Base-by-base conservation (phyloP, 2,329 filamentous ascomycete species). In the Fusarium sp. region DNA sequence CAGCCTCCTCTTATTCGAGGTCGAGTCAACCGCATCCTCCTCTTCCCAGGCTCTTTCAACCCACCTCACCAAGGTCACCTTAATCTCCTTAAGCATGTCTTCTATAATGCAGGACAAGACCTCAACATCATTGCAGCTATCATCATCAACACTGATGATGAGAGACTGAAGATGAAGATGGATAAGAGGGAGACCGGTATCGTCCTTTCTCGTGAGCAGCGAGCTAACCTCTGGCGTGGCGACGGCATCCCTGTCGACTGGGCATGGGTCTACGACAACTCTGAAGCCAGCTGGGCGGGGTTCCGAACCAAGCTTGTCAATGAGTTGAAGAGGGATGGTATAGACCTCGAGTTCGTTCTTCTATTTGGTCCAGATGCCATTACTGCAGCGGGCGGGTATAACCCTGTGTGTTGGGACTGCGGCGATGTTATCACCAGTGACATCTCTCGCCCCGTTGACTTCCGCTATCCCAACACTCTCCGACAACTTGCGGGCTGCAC, bases 21-120 rank as follows among this genome's bases (percentile, higher is more conserved):
- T 25, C 61, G 31, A 3, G 65, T 72, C 1, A 80, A 80, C 44
- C 64, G 72, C 13, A 75, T 83, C n/a, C 66, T 83, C 3, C 27
- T 83, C 3, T 83, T 76, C 56, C 80, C 80, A 2, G 82, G 82
- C 1, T 78, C 77, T 14, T 83, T 83, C 72, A 83, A 83, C 56
- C 82, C 81, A 2, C 81, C 82, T 18, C 81, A 83, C 54, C 71
- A 63, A 10, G 81, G 81, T 0, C 81, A 83, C 49, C 47, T 78
- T 2, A 64, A 79, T 1, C 76, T 83, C 7, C 76, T 83, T 2
- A 57, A 62, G 2, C 74, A 82, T 56, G 76, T 77, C 13, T 77
- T 78, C 39, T 50, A 62, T 2, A 74, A 80, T 45, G 71, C 73
- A 11, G 77, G 77, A 7, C 50, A 64, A 4, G 78, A 80, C 20